Evolutionary conservation across 1,139 yeast genomes (phyloP).

Genomic region (Kodamaea sp.): DNA sequence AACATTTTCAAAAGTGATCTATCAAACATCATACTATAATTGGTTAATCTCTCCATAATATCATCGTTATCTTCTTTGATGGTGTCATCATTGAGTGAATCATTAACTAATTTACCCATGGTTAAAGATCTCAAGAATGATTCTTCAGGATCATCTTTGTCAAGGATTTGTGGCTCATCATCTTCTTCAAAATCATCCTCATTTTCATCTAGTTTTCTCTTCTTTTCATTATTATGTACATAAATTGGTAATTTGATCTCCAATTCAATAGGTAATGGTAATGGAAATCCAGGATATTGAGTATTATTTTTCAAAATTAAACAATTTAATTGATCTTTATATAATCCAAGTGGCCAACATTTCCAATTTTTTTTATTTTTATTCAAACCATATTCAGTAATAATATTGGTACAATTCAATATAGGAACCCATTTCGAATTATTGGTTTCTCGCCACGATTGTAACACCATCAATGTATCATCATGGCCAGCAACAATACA

Average conservation of each 20-base stretch:
- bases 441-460: slow-evolving; percentile 72
- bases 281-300: slow-evolving; percentile 61
- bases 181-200: slow-evolving; percentile 26
- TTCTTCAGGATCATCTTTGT: slow-evolving; percentile 43
- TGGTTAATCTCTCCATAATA: slow-evolving; percentile 44
- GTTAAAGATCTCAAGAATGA: slow-evolving; percentile 43
- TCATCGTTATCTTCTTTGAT: slow-evolving; percentile 38
- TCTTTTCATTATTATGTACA: slow-evolving; percentile 17
- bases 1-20: slow-evolving; percentile 71
- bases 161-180: slow-evolving; percentile 16
- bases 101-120: slow-evolving; percentile 48
- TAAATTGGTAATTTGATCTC: slow-evolving; percentile 63
- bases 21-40: slow-evolving; percentile 57
- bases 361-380: slow-evolving; percentile 48
- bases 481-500: slow-evolving; percentile 70
- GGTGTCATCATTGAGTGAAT: slow-evolving; percentile 32
- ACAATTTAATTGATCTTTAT: slow-evolving; percentile 65
- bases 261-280: slow-evolving; percentile 79
- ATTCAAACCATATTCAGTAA: slow-evolving; percentile 50
- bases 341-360: slow-evolving; percentile 88
- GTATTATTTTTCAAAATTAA: slow-evolving; percentile 61
- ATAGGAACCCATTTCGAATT: slow-evolving; percentile 89
- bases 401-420: slow-evolving; percentile 60
- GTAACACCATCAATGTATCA: slow-evolving; percentile 64
- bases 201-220: slow-evolving; percentile 19